A percentile compares a stretch with the other conserved stretches of the same genome.
Conservation (phyloP, 306 rosid genomes). For the Cucumis cinereus region DNA sequence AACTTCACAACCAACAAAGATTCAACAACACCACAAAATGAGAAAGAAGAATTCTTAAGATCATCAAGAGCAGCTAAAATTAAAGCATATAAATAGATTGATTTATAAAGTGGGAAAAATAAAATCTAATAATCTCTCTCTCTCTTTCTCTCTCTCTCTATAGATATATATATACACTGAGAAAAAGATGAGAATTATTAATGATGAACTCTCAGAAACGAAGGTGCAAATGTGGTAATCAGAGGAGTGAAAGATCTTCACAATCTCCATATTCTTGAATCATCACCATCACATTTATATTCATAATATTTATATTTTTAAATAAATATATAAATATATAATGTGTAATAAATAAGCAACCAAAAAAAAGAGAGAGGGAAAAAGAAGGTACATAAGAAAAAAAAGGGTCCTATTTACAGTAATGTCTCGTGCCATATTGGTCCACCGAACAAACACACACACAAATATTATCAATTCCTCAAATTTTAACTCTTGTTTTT, state of each 20-base stretch:
- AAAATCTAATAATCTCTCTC: too few species aligned
- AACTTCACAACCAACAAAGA: background rate
- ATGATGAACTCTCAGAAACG: background rate
- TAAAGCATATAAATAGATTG: background rate
- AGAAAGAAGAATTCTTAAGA: background rate
- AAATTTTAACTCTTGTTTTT: too few species aligned
- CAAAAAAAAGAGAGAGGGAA: background rate
- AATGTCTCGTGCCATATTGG: background rate
- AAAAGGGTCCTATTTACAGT: background rate
- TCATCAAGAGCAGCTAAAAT: background rate
- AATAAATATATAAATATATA: background rate
- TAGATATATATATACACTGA: too few species aligned
- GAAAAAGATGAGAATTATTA: too few species aligned
- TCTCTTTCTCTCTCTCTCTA: too few species aligned
- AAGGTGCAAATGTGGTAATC: background rate
- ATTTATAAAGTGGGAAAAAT: too few species aligned
- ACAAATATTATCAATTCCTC: background rate
- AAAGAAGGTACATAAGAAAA: background rate
- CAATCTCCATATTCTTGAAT: background rate
- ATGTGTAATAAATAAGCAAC: background rate
- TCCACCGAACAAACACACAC: background rate
- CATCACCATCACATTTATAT: background rate
- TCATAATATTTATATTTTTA: too few species aligned
- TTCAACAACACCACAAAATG: too few species aligned
- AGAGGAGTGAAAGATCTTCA: background rate